These are phyloP conservation scores for Rhodotorula sp. DNA, from an alignment of 1,284 basidiomycete species.

Conservation along the genomic window DNA sequence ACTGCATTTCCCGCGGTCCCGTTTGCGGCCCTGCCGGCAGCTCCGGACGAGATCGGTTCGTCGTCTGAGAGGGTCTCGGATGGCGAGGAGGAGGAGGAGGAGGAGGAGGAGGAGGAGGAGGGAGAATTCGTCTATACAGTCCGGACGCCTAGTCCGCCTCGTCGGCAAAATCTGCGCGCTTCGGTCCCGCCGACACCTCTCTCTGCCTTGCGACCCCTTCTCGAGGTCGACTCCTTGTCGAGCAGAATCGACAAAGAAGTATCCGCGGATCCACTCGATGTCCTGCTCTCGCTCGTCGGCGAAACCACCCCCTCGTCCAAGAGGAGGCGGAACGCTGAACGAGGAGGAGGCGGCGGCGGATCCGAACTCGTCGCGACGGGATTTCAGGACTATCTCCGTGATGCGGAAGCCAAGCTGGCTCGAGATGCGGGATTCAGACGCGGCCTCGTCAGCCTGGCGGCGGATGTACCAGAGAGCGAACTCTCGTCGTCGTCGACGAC, in stretches of 20 bases:
- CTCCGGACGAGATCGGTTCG: conserved; percentile 34
- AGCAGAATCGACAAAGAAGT: conserved; percentile 9
- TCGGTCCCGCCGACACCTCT: conserved; percentile 4
- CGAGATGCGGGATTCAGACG: conserved; percentile 35
- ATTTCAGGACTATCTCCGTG: conserved; percentile 77
- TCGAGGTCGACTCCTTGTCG: conserved; percentile 7
- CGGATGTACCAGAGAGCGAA: not conserved
- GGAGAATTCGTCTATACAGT: conserved; percentile 40
- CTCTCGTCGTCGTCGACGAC: not conserved
- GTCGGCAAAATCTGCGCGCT: not conserved
- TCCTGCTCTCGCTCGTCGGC: conserved; percentile 75
- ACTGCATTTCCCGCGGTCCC: conserved; percentile 65
- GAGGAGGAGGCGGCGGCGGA: conserved; percentile 42
- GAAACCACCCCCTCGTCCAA: conserved; percentile 70
- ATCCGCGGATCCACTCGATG: conserved; percentile 52
- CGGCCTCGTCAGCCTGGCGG: conserved; percentile 15
- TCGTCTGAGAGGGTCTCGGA: conserved; percentile 45
- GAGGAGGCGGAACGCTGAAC: conserved; percentile 42
- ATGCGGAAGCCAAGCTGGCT: conserved; percentile 67
- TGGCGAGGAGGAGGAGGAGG: conserved; percentile 46
- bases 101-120: conserved; percentile 26
- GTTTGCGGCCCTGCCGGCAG: conserved; percentile 48
- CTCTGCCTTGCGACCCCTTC: not conserved
- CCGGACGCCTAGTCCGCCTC: not conserved
- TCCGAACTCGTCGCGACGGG: conserved; percentile 74